Conservation (phyloP, 805 yeast species). For the Candida corydali region DNA sequence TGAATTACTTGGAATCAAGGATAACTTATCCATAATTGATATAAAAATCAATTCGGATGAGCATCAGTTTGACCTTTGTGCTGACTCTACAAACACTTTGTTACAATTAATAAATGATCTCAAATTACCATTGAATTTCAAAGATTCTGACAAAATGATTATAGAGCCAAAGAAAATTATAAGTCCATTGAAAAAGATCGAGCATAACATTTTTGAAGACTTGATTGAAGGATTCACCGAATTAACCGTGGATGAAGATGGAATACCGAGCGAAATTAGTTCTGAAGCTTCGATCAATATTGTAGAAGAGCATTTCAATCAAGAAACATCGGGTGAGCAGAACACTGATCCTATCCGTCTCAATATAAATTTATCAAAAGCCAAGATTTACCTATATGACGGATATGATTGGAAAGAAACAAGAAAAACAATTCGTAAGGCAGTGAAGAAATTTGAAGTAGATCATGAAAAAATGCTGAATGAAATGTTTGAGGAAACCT, state of each 20-base stretch:
- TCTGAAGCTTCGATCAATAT: conserved; percentile 11
- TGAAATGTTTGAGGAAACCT: conserved; percentile 50
- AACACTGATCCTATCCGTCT: conserved; percentile 21
- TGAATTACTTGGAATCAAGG: conserved; percentile 16
- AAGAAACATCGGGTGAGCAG: not conserved
- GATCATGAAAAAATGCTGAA: conserved; percentile 25
- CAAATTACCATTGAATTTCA: conserved; percentile 60
- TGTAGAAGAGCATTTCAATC: conserved; percentile 25
- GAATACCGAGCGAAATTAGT: conserved; percentile 8
- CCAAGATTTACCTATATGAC: conserved; percentile 58
- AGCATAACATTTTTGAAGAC: conserved; percentile 24
- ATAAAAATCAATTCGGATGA: conserved; percentile 47
- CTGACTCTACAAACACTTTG: conserved; percentile 78
- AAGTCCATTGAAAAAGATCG: conserved; percentile 41
- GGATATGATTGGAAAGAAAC: conserved; percentile 93
- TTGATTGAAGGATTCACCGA: conserved; percentile 5
- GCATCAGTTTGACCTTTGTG: conserved; percentile 58
- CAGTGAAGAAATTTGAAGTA: conserved; percentile 58
- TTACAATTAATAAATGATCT: conserved; percentile 66
- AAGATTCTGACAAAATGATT: conserved; percentile 57
- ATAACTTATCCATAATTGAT: conserved; percentile 30
- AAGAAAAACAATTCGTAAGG: conserved; percentile 58
- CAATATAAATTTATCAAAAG: conserved; percentile 34
- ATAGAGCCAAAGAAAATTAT: conserved; percentile 21
- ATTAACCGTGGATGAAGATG: conserved; percentile 4